Conservation (phyloP, 495 filamentous ascomycete species). For the Delitschia confertaspora region DNA sequence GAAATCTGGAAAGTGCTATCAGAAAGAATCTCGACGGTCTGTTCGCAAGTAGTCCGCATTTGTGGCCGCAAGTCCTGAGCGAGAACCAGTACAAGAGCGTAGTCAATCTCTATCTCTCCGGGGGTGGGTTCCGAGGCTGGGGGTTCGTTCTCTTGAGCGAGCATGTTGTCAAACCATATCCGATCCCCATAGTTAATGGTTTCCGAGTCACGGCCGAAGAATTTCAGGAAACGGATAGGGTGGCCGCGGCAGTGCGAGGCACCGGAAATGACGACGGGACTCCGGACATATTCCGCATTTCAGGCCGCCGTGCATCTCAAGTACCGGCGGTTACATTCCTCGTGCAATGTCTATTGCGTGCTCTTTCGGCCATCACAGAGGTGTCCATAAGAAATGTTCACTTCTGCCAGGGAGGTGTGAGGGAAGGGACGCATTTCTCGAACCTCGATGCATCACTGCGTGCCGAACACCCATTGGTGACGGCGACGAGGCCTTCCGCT, state of each 20-base stretch:
- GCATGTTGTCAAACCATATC: constrained; percentile 62
- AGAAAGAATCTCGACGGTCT: constrained; percentile 45
- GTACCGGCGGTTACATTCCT: constrained; percentile 77
- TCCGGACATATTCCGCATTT: constrained; percentile 64
- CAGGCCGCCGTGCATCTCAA: constrained; percentile 67
- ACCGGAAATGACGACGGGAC: constrained; percentile 33
- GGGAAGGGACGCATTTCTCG: constrained; percentile 71
- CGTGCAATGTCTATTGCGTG: constrained; percentile 58
- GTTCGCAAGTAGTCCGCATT: too few species aligned
- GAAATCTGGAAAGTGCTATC: constrained; percentile 54
- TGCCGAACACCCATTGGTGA: constrained; percentile 54
- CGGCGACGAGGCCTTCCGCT: constrained; percentile 48
- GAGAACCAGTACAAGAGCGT: too few species aligned
- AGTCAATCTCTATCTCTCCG: constrained; percentile 78
- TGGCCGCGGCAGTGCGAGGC: constrained; percentile 50
- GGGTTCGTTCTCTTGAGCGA: constrained; percentile 71
- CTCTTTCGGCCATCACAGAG: constrained; percentile 59
- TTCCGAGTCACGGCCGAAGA: constrained; percentile 54
- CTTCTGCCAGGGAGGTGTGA: constrained; percentile 80
- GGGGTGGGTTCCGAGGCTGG: constrained; percentile 86
- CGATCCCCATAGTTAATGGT: constrained; percentile 76
- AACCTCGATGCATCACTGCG: constrained; percentile 50
- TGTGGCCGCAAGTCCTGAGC: too few species aligned
- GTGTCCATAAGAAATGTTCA: constrained; percentile 48
- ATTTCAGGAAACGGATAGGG: constrained; percentile 53